Percentiles rank a stretch among this genome's conserved stretches.
Evolutionary conservation across 352 stramenopile genomes (phyloP).

Genomic region (Globisporangium perplexum): DNA sequence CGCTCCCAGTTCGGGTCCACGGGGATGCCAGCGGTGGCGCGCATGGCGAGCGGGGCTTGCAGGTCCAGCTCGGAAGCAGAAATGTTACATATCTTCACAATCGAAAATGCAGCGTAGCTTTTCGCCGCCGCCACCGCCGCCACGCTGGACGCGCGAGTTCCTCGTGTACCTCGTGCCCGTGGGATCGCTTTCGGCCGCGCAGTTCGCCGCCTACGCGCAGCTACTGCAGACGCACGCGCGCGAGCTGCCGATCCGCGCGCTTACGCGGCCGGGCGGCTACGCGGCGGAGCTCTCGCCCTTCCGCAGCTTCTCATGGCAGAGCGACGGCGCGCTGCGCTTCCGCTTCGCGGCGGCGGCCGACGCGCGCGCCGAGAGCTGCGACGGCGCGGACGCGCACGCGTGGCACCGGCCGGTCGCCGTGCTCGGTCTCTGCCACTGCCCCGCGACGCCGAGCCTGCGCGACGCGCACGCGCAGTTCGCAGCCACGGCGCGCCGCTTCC

Average conservation of each 20-base stretch:
- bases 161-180: slow-evolving; percentile 83
- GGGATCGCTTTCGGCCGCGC: slow-evolving; percentile 48
- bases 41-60: no score
- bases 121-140: background rate
- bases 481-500: slow-evolving; percentile 57
- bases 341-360: slow-evolving; percentile 66
- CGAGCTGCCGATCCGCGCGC: slow-evolving; percentile 52
- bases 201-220: slow-evolving; percentile 51
- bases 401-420: slow-evolving; percentile 63
- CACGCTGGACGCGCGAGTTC: slow-evolving; percentile 67
- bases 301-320: slow-evolving; percentile 62
- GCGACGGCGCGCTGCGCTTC: slow-evolving; percentile 47
- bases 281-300: slow-evolving; percentile 78
- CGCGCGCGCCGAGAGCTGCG: slow-evolving; percentile 33
- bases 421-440: slow-evolving; percentile 79
- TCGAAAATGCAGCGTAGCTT: no score
- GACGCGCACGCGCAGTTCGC: slow-evolving; percentile 65
- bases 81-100: no score
- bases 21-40: no score
- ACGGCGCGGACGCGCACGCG: slow-evolving; percentile 76
- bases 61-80: no score
- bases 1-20: no score
- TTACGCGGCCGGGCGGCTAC: slow-evolving; percentile 76
- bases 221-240: slow-evolving; percentile 46
- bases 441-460: slow-evolving; percentile 45